Percentiles rank a stretch among this genome's conserved stretches.
These are phyloP conservation scores for Mesotaenium endlicherianum DNA, from an alignment of 139 green algal genomes.

Conservation along the genomic window DNA sequence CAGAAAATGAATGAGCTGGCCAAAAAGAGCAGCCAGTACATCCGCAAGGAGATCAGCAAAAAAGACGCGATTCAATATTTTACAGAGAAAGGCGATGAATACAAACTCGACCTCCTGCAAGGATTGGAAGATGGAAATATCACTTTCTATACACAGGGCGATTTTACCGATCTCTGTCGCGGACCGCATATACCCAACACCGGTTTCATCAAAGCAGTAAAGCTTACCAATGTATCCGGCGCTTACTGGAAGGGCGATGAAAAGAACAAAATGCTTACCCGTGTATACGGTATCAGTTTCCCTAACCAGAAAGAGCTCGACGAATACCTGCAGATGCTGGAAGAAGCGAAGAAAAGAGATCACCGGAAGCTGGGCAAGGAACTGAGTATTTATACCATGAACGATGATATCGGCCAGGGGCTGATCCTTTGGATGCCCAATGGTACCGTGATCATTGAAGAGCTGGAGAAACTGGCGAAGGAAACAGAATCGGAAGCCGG, in stretches of 20 bases:
- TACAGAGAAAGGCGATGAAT: background rate
- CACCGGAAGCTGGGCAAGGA: conserved; percentile 83
- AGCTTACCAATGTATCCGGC: background rate
- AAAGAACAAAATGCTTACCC: conserved; percentile 70
- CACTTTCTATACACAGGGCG: background rate
- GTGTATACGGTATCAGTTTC: conserved; percentile 76
- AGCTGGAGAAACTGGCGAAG: no score
- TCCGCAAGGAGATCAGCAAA: background rate
- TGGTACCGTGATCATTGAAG: no score
- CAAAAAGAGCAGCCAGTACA: background rate
- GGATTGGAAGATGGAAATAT: background rate
- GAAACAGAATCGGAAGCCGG: no score
- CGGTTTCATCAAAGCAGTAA: background rate
- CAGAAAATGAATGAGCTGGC: background rate
- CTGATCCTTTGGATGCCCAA: no score
- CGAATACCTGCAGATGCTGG: conserved; percentile 67
- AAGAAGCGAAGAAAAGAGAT: conserved; percentile 62
- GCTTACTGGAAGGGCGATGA: conserved; percentile 72
- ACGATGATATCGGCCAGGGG: no score
- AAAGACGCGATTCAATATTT: background rate
- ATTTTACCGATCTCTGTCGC: background rate
- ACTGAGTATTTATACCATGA: conserved; percentile 71
- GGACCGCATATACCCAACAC: background rate
- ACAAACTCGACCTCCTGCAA: background rate
- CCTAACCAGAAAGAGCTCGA: conserved; percentile 1